Evolutionary conservation across 371 early-diverging fungal genomes (phyloP).

Genomic region (Mortierella sp.): DNA sequence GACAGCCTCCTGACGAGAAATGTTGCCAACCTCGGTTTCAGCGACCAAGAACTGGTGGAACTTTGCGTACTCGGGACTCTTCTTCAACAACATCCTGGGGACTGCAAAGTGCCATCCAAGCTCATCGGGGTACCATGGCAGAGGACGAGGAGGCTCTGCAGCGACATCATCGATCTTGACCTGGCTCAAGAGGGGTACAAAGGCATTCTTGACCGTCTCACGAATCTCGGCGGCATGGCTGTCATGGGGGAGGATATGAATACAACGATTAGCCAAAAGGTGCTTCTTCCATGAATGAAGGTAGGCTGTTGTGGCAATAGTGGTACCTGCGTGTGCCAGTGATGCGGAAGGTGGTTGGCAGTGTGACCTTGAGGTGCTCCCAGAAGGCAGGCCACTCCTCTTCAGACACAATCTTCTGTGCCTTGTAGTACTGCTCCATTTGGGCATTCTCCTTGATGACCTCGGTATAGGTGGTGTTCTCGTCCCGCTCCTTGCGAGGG

Average conservation of each 20-base stretch:
- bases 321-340: slow-evolving; percentile 84
- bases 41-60: slow-evolving; percentile 95
- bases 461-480: slow-evolving; percentile 45
- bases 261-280: too few species aligned
- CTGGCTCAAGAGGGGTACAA: slow-evolving; percentile 53
- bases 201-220: slow-evolving; percentile 56
- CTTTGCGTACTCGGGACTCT: slow-evolving; percentile 73
- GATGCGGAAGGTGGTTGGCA: slow-evolving; percentile 95
- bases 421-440: slow-evolving; percentile 84
- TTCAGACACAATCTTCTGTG: slow-evolving; percentile 82
- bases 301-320: neutral
- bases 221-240: slow-evolving; percentile 52
- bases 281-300: too few species aligned
- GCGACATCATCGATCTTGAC: slow-evolving; percentile 74
- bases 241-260: neutral
- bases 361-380: slow-evolving; percentile 65
- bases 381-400: slow-evolving; percentile 86
- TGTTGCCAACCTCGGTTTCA: slow-evolving; percentile 95
- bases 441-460: slow-evolving; percentile 71
- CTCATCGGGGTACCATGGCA: slow-evolving; percentile 90
- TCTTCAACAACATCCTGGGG: slow-evolving; percentile 77
- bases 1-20: slow-evolving; percentile 98
- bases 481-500: slow-evolving; percentile 32
- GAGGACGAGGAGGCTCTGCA: slow-evolving; percentile 78
- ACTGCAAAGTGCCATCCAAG: slow-evolving; percentile 89